phyloP scores from a whole-genome alignment of 768 basidiomycete species.

The Naganishia onofrii region DNA sequence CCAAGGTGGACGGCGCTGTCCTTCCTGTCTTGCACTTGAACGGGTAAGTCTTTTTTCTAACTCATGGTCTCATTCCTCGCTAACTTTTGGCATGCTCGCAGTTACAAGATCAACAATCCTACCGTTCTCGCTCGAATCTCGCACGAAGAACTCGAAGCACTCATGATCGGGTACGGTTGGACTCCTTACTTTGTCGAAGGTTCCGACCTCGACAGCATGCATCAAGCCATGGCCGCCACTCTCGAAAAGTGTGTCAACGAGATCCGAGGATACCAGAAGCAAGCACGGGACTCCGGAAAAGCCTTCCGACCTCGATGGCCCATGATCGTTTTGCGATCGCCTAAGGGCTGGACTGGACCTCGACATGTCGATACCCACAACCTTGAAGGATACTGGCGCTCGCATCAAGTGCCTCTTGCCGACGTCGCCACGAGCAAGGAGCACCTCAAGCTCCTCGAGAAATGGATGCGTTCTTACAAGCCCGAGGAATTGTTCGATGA shows the following conservation, averaged over 20 bases:
- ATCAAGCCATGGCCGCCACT: slow-evolving; percentile 48
- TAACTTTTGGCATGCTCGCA: slow-evolving; percentile 9
- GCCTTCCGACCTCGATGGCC: slow-evolving; percentile 51
- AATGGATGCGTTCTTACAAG: slow-evolving; percentile 72
- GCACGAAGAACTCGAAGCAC: slow-evolving; percentile 41
- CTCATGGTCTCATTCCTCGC: not conserved
- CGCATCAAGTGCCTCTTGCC: slow-evolving; percentile 88
- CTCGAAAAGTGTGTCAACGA: slow-evolving; percentile 41
- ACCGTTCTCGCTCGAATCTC: slow-evolving; percentile 48
- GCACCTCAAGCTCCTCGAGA: slow-evolving; percentile 64
- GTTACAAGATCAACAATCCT: slow-evolving; percentile 45
- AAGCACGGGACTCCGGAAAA: slow-evolving; percentile 41
- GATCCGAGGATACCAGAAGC: slow-evolving; percentile 43
- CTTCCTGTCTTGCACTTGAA: slow-evolving; percentile 84
- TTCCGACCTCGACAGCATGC: slow-evolving; percentile 43
- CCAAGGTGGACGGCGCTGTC: slow-evolving; percentile 82
- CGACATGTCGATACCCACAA: slow-evolving; percentile 65
- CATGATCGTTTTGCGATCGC: slow-evolving; percentile 46
- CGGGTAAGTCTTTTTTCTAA: slow-evolving; percentile 66
- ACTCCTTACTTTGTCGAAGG: slow-evolving; percentile 49
- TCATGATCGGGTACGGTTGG: slow-evolving; percentile 47
- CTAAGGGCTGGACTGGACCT: slow-evolving; percentile 65
- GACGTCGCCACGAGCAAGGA: slow-evolving; percentile 64
- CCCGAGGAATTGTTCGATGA: slow-evolving; percentile 65
- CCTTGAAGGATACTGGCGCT: slow-evolving; percentile 75